A percentile compares a stretch with the other conserved stretches of the same genome.
phyloP scores from a whole-genome alignment of 2,329 filamentous ascomycete species.

The Aspergillus awamori region DNA sequence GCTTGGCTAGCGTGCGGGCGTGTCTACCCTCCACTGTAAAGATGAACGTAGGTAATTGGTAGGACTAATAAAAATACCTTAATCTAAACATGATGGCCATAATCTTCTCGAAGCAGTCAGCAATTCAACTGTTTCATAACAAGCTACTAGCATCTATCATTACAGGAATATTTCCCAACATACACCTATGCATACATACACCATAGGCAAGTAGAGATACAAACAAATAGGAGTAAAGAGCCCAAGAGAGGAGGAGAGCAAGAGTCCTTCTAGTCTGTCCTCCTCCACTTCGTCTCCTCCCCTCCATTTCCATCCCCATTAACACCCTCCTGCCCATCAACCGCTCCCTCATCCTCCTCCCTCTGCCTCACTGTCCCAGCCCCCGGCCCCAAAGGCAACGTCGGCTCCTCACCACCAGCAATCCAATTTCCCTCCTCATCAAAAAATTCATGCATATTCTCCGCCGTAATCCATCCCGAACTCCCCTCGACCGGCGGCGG shows the following conservation, averaged over 20 bases:
- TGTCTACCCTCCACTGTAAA: conserved; percentile 15
- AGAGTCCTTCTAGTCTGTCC: conserved; percentile 44
- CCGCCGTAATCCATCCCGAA: conserved; percentile 71
- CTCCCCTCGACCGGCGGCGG: conserved; percentile 53
- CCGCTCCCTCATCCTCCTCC: conserved; percentile 56
- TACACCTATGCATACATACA: no score
- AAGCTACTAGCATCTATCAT: background rate
- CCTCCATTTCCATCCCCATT: conserved; percentile 37
- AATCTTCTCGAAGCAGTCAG: background rate
- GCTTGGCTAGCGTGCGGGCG: conserved; percentile 9
- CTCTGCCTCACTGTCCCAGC: conserved; percentile 66
- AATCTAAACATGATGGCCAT: background rate
- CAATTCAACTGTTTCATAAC: background rate
- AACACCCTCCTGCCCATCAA: conserved; percentile 42
- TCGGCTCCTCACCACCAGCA: conserved; percentile 49
- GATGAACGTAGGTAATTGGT: conserved; percentile 24
- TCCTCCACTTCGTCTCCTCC: conserved; percentile 57
- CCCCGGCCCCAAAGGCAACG: conserved; percentile 54
- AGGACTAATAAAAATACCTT: conserved; percentile 1
- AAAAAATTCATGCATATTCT: conserved; percentile 84
- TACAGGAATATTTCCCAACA: conserved; percentile 7
- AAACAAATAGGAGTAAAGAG: no score
- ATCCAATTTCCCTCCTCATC: conserved; percentile 81
- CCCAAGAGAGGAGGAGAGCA: no score
- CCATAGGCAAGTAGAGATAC: no score